phyloP scores from a whole-genome alignment of 768 basidiomycete genomes.

The Harrya chromipes region DNA sequence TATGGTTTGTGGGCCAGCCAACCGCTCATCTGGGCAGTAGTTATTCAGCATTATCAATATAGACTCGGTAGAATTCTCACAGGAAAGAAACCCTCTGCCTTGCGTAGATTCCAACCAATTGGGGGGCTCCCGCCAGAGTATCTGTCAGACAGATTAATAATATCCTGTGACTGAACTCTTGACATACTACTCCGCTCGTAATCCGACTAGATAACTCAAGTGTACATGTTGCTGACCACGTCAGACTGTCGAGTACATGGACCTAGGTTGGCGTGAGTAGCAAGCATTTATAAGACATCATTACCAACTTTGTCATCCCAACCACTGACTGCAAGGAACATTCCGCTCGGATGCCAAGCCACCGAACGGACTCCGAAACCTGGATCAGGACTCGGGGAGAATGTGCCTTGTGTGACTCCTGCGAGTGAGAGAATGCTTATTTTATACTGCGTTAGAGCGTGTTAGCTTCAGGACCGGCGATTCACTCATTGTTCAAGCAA shows the following conservation, averaged over 20 bases:
- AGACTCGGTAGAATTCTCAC: slow-evolving; percentile 39
- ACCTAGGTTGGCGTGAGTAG: slow-evolving; percentile 43
- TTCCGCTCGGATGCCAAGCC: slow-evolving; percentile 84
- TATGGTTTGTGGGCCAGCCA: slow-evolving; percentile 55
- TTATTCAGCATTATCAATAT: not conserved
- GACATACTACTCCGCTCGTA: slow-evolving; percentile 53
- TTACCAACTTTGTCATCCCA: slow-evolving; percentile 80
- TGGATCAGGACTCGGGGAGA: slow-evolving; percentile 71
- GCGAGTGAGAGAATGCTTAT: slow-evolving; percentile 65
- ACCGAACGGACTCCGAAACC: slow-evolving; percentile 79
- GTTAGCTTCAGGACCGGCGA: not conserved
- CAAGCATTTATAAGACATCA: not conserved
- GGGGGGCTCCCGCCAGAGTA: slow-evolving; percentile 80
- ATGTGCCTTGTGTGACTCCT: slow-evolving; percentile 62
- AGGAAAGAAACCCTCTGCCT: slow-evolving; percentile 85
- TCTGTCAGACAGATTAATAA: slow-evolving; percentile 40
- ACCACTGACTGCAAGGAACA: slow-evolving; percentile 78
- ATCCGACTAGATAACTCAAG: slow-evolving; percentile 62
- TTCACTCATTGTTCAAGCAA: not conserved
- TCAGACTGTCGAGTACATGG: slow-evolving; percentile 69
- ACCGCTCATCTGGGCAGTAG: slow-evolving; percentile 53
- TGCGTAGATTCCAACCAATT: slow-evolving; percentile 83
- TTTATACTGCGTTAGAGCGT: slow-evolving; percentile 57
- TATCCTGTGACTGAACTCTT: not conserved
- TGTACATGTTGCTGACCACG: slow-evolving; percentile 65